A percentile compares a stretch with the other conserved stretches of the same genome.
Conservation (phyloP, 805 yeast genomes). For the Sporopachydermia lactativora region DNA sequence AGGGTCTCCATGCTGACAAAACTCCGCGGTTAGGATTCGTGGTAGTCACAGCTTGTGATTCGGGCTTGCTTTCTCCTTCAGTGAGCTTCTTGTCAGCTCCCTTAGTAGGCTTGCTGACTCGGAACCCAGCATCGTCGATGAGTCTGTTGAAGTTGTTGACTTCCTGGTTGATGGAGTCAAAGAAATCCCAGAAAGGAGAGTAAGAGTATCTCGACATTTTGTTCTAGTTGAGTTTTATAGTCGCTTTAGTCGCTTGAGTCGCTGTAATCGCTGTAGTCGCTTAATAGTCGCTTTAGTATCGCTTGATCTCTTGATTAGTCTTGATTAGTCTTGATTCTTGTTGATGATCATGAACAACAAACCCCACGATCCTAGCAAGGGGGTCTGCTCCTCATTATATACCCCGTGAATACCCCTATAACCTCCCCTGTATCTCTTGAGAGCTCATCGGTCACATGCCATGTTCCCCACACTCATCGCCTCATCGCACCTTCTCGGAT, state of each 20-base stretch:
- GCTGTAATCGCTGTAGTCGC: not conserved
- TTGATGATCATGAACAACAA: not conserved
- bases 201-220: slow-evolving; percentile 11
- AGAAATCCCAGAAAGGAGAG: slow-evolving; percentile 30
- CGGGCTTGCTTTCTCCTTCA: slow-evolving; percentile 2
- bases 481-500: not conserved
- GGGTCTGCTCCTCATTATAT: not conserved
- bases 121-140: slow-evolving; percentile 17
- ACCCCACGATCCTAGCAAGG: not conserved
- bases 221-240: not conserved
- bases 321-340: not conserved
- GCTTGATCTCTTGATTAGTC: not conserved
- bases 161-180: slow-evolving; percentile 28
- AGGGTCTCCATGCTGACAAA: slow-evolving; percentile 2
- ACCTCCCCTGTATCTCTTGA: no score
- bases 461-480: no score
- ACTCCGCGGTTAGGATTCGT: not conserved
- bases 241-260: not conserved
- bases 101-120: slow-evolving; percentile 11
- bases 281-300: not conserved
- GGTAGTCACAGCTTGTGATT: not conserved
- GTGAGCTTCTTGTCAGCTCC: not conserved
- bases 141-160: slow-evolving; percentile 25
- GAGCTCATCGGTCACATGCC: no score
- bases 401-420: no score